Base-by-base conservation (phyloP, 1,139 yeast genomes). In the Pichia norvegensis region DNA sequence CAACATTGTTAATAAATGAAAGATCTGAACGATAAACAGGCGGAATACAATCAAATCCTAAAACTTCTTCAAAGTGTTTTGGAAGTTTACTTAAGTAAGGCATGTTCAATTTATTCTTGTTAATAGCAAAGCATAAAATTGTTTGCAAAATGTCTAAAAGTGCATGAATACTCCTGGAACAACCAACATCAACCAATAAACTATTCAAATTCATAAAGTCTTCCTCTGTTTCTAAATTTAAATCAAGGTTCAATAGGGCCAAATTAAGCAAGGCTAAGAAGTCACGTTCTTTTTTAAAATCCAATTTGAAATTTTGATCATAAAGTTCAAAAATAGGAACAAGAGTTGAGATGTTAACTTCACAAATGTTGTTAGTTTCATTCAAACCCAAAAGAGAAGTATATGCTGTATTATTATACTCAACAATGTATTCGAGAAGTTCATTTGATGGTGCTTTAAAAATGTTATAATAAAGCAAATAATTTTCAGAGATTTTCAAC, bases 1-100 rank as follows among this genome's bases (percentile, higher is more conserved):
- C 39, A 13, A 50, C 45, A 33, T 55, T 58, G 42, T 59, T 51
- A 40, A 59, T 63, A 51, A 62, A 67, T 16, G 61, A 53, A 49
- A 67, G 64, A 36, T 63, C 55, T 6, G 68, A 61, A 49, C 63
- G 63, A 16, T 67, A 55, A 27, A 67, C 61, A 11, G 73, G 72
- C 9, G 72, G 70, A n/a, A 65, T 58, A 11, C 38, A 47, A 4
- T 54, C 52, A 38, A 60, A 53, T 8, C 58, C 57, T 45, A 60
- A 55, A n/a, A 45, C 31, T 3, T 47, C 39, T 25, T 47, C 29
- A 33, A 51, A 51, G 4, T 19, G 33, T 4, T 39, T 33, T 8
- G 60, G 57, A 13, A 56, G 45, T 20, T 37, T 23, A 22, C 46
- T 44, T 11, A 46, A 46, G 4, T 31, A n/a, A 3, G 27, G 6